Evolutionary conservation across 108 stramenopile species (phyloP), one percentile per base, ranked within the genome.

Genomic region (Fragilaria radians): DNA sequence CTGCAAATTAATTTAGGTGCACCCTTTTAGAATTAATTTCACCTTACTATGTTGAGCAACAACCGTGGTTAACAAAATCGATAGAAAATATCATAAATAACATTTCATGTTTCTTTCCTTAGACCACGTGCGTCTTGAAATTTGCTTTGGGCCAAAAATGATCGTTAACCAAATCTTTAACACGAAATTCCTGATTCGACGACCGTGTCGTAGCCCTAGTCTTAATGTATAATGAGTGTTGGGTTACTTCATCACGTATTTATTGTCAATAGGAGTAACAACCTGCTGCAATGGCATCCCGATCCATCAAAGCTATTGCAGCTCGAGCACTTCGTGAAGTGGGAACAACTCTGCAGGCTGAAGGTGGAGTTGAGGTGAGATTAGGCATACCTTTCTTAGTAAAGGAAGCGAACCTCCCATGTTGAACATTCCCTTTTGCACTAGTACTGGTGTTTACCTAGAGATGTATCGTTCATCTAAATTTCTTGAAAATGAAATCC

Each of bases 261-360:
- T 7, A 42, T 42, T 14, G 36, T 42, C 36, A 42, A 42, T 42
- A 42, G 14, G 11, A 11, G 36, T 7, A 11, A 42, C 14, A 7
- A 42, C 14, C 7, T 7, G 14, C 36, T 14, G 14, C 36, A 42
- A 42, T 42, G 36, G 50, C 50, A 31, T 52, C 22, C 61, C 5
- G 17, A 42, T 61, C 71, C 27, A 48, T 67, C 30, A 80, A 76
- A 60, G 79, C 75, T 54, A 48, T 72, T 27, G 52, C 80, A 9
- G 83, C 70, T 36, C 65, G 80, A 46, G 79, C 74, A 3, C 71
- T 85, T 34, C 83, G 83, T 17, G 83, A 85, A 61, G 68, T 80
- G 5, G 83, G 80, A n/a, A 74, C 77, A 45, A 72, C 74, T 7
- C 58, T 85, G 30, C 78, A 81, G 69, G 73, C 74, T 49, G 62